These are phyloP conservation scores for Aspergillus novoparasiticus DNA, from an alignment of 2,329 filamentous ascomycete species.

Conservation along the genomic window DNA sequence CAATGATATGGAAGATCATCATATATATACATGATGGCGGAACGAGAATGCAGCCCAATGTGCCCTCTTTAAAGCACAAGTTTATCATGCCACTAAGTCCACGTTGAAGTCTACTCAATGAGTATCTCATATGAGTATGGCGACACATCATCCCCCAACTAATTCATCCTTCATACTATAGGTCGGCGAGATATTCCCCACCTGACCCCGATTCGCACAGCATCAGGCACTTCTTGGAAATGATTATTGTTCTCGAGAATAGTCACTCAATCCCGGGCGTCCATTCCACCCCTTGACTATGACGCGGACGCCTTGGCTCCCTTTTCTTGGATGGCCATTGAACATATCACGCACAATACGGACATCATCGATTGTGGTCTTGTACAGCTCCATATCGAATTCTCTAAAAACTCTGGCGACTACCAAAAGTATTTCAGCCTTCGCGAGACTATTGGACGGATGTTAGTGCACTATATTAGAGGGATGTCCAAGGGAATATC, in stretches of 20 bases:
- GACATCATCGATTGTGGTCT: slow-evolving; percentile 36
- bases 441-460: slow-evolving; percentile 29
- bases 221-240: not conserved
- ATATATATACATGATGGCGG: too few species aligned
- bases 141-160: too few species aligned
- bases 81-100: too few species aligned
- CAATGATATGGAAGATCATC: too few species aligned
- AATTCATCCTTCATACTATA: not conserved
- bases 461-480: not conserved
- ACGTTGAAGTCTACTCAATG: too few species aligned
- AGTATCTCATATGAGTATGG: too few species aligned
- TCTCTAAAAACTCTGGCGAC: slow-evolving; percentile 32
- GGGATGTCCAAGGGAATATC: not conserved
- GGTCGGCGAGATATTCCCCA: not conserved
- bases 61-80: too few species aligned
- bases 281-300: slow-evolving; percentile 11
- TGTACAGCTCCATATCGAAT: slow-evolving; percentile 34
- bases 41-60: too few species aligned
- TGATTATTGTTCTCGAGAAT: not conserved
- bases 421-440: slow-evolving; percentile 35
- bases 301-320: slow-evolving; percentile 24
- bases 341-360: slow-evolving; percentile 30
- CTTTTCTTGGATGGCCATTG: slow-evolving; percentile 17
- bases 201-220: not conserved
- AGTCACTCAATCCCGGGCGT: not conserved